phyloP scores from a whole-genome alignment of 306 rosid genomes.

The Quercus agrifolia region DNA sequence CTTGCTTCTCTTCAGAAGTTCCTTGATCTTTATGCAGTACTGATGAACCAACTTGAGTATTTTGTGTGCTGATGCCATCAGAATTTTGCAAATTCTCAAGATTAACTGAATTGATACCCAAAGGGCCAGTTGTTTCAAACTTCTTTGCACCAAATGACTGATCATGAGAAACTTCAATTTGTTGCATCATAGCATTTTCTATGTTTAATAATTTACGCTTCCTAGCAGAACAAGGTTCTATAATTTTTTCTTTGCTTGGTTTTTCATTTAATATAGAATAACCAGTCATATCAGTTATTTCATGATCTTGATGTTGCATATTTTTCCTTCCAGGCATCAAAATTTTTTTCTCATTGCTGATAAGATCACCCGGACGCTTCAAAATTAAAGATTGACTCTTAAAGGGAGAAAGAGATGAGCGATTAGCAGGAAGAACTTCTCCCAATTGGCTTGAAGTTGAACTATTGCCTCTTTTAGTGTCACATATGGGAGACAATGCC shows the following conservation, averaged over 20 bases:
- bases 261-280: conserved; percentile 38
- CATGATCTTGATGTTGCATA: conserved; percentile 31
- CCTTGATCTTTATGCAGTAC: conserved; percentile 29
- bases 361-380: conserved; percentile 33
- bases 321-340: conserved; percentile 34
- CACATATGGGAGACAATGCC: conserved; percentile 32
- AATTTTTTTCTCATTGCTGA: conserved; percentile 25
- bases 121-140: conserved; percentile 21
- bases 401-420: conserved; percentile 58
- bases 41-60: conserved; percentile 36
- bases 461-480: conserved; percentile 26
- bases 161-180: conserved; percentile 33
- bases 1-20: conserved; percentile 25
- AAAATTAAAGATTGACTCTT: conserved; percentile 33
- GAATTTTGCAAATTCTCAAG: conserved; percentile 32
- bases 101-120: conserved; percentile 26
- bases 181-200: conserved; percentile 39
- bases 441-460: conserved; percentile 29
- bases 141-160: conserved; percentile 34
- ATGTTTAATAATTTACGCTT: conserved; percentile 56
- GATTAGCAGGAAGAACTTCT: conserved; percentile 78
- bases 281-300: conserved; percentile 37
- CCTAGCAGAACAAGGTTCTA: conserved; percentile 54
- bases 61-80: conserved; percentile 33
- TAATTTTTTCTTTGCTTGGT: conserved; percentile 21